Evolutionary conservation across 179 eudicot genomes (phyloP).

Genomic region (Gypsophila paniculata): DNA sequence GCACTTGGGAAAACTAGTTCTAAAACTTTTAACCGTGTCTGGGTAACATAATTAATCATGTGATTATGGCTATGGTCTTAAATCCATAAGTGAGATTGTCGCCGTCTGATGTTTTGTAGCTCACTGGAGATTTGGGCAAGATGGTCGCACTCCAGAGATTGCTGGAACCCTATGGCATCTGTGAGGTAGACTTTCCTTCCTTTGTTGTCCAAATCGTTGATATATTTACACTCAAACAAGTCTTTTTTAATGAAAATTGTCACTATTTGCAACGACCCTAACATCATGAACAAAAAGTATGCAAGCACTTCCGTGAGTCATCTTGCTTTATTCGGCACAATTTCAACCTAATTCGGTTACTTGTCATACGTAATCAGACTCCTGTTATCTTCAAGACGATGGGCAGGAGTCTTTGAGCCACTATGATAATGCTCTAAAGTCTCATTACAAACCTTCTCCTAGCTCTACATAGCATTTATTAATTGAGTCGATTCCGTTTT

Average conservation of each 20-base stretch:
- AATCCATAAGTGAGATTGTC: not conserved
- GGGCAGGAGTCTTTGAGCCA: not conserved
- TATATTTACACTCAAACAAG: not conserved
- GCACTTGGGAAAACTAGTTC: not conserved
- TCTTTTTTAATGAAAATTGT: no score
- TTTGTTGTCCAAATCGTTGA: not conserved
- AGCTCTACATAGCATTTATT: not conserved
- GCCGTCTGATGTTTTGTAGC: conserved; percentile 33
- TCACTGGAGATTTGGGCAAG: conserved; percentile 71
- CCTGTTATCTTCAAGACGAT: not conserved
- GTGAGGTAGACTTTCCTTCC: conserved; percentile 55
- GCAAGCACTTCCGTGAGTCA: no score
- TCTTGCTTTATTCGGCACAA: no score
- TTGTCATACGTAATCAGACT: not conserved
- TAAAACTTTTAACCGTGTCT: not conserved
- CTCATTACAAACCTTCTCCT: not conserved
- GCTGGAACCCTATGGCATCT: conserved; percentile 81
- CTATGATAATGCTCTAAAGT: not conserved
- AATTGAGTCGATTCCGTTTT: not conserved
- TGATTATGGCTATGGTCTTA: not conserved
- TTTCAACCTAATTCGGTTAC: no score
- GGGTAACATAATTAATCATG: not conserved
- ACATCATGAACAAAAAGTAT: no score
- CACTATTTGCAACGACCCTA: no score
- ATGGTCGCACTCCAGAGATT: conserved; percentile 81